These are phyloP conservation scores for Phytophthora pini DNA, from an alignment of 352 stramenopile species.

Conservation along the genomic window DNA sequence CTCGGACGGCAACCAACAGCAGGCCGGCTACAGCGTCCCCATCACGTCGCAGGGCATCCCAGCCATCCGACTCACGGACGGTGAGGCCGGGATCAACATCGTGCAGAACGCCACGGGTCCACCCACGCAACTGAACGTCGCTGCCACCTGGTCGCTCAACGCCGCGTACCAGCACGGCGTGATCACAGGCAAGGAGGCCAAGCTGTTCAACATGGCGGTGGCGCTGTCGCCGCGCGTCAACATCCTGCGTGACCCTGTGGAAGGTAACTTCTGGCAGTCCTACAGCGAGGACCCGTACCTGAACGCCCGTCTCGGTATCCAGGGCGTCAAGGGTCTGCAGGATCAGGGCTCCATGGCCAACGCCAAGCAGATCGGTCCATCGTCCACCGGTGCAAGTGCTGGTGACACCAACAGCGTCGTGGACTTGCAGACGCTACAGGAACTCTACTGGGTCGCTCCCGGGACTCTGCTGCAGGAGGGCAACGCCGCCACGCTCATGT, in stretches of 20 bases:
- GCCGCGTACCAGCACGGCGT: constrained; percentile 40
- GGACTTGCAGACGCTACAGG: constrained; percentile 35
- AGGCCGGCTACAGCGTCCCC: constrained; percentile 35
- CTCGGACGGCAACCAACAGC: constrained; percentile 34
- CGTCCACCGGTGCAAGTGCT: constrained; percentile 29
- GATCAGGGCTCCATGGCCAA: constrained; percentile 40
- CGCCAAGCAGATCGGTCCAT: constrained; percentile 43
- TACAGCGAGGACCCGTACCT: constrained; percentile 44
- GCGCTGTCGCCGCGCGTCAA: constrained; percentile 37
- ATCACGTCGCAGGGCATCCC: constrained; percentile 36
- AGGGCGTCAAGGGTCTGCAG: constrained; percentile 31
- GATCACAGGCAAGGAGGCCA: constrained; percentile 39
- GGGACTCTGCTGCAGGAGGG: constrained; percentile 39
- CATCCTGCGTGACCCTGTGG: constrained; percentile 34
- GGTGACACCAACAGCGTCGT: constrained; percentile 34
- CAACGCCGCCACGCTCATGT: constrained; percentile 43
- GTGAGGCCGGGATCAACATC: constrained; percentile 41
- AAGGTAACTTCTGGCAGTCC: constrained; percentile 41
- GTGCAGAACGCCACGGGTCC: constrained; percentile 35
- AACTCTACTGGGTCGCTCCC: constrained; percentile 38
- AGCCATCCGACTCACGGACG: constrained; percentile 30
- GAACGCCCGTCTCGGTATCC: constrained; percentile 35
- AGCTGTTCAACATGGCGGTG: constrained; percentile 41
- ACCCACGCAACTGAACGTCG: constrained; percentile 38
- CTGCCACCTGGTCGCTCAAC: constrained; percentile 34